Evolutionary conservation across 768 basidiomycete species (phyloP).

Genomic region (Porphyrellus cyaneotinctus): DNA sequence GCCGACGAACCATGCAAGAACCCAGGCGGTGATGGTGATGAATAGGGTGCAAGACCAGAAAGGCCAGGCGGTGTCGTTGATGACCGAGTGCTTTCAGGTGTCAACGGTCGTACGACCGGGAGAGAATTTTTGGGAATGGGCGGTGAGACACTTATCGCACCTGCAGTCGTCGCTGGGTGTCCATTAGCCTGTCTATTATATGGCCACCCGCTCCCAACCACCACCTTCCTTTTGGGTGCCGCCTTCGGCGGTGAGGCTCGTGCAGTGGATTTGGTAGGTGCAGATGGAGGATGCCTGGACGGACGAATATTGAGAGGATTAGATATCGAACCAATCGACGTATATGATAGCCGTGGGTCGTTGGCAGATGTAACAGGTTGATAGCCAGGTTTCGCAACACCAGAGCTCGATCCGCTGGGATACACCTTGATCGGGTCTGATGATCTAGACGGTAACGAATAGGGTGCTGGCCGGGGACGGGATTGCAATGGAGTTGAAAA

Average conservation of each 20-base stretch:
- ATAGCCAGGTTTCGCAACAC: slow-evolving; percentile 21
- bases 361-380: slow-evolving; percentile 27
- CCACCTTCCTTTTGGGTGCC: slow-evolving; percentile 22
- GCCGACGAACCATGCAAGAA: slow-evolving; percentile 31
- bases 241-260: slow-evolving; percentile 13
- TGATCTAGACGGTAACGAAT: slow-evolving; percentile 17
- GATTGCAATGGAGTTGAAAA: slow-evolving; percentile 12
- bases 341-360: slow-evolving; percentile 34
- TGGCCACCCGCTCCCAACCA: slow-evolving; percentile 52
- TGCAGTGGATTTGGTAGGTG: slow-evolving; percentile 2
- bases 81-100: slow-evolving; percentile 32
- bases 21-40: slow-evolving; percentile 34
- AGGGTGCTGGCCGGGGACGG: slow-evolving; percentile 4
- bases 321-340: slow-evolving; percentile 39
- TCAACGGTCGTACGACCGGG: slow-evolving; percentile 18
- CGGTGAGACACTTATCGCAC: slow-evolving; percentile 15
- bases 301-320: slow-evolving; percentile 58
- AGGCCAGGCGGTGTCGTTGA: slow-evolving; percentile 32
- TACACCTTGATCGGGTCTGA: slow-evolving; percentile 11
- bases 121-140: slow-evolving; percentile 9
- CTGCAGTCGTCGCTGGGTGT: slow-evolving; percentile 6
- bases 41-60: slow-evolving; percentile 30
- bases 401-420: slow-evolving; percentile 16
- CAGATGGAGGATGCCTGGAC: slow-evolving; percentile 28
- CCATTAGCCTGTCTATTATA: slow-evolving; percentile 29